Percentiles rank a stretch among this genome's conserved stretches.
Conservation (phyloP, 331 rosid genomes). For the Malus hybrid region DNA sequence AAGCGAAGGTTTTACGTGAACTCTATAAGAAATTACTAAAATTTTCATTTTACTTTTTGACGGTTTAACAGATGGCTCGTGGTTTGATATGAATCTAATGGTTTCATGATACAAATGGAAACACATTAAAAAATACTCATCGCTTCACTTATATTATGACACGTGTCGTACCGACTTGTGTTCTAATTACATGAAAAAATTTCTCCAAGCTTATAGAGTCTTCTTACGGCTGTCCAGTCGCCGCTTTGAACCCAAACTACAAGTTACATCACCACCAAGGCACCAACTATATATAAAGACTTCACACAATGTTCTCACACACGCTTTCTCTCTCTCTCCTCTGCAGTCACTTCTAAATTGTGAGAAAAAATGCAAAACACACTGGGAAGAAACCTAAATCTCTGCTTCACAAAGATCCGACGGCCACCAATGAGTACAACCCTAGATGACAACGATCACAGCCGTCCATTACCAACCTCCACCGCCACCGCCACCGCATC, state of each 20-base stretch:
- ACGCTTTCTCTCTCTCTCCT: not conserved
- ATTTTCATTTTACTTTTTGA: too few species aligned
- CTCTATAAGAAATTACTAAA: not conserved
- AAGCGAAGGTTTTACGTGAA: not conserved
- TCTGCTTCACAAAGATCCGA: conserved; percentile 59
- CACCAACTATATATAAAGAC: not conserved
- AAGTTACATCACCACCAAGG: not conserved
- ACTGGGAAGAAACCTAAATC: conserved; percentile 32
- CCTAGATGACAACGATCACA: conserved; percentile 22
- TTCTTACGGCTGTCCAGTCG: not conserved
- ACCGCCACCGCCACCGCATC: conserved; percentile 4
- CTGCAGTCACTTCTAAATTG: not conserved
- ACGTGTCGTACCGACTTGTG: too few species aligned
- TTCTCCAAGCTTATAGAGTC: too few species aligned
- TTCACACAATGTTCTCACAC: not conserved
- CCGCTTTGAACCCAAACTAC: not conserved
- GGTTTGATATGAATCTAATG: too few species aligned
- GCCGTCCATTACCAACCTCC: conserved; percentile 11
- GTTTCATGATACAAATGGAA: too few species aligned
- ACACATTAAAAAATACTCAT: too few species aligned
- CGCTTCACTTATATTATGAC: too few species aligned
- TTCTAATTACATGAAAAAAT: too few species aligned
- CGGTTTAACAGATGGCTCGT: too few species aligned
- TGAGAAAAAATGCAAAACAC: conserved; percentile 37
- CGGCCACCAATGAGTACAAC: conserved; percentile 16